These are phyloP conservation scores for Apiotrichum sp. DNA, from an alignment of 1,284 basidiomycete species.

Conservation along the genomic window DNA sequence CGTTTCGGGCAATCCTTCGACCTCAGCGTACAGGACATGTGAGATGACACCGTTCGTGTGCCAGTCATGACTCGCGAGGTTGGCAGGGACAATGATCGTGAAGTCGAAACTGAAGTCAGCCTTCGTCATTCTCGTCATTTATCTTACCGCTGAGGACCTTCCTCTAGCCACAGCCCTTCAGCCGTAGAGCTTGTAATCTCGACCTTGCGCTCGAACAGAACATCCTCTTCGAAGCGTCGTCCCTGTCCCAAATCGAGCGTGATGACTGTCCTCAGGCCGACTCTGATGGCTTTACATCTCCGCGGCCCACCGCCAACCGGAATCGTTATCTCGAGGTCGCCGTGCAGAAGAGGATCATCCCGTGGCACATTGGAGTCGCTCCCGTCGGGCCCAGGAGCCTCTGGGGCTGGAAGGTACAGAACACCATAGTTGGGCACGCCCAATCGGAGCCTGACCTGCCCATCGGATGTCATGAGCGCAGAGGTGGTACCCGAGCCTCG, in stretches of 20 bases:
- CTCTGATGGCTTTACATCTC: conserved; percentile 13
- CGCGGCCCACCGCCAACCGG: not conserved
- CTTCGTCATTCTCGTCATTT: not conserved
- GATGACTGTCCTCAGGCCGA: conserved; percentile 12
- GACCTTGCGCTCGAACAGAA: conserved; percentile 19
- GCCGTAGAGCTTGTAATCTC: conserved; percentile 18
- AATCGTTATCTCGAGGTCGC: conserved; percentile 13
- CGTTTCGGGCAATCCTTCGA: conserved; percentile 19
- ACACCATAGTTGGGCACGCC: conserved; percentile 11
- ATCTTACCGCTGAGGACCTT: conserved; percentile 22
- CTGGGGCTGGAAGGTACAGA: conserved; percentile 8
- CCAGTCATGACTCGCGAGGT: conserved; percentile 28
- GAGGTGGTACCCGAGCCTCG: not conserved
- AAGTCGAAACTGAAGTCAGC: conserved; percentile 7
- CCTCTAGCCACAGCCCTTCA: conserved; percentile 23
- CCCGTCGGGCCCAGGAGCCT: not conserved
- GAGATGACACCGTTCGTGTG: conserved; percentile 25
- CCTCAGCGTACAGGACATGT: conserved; percentile 24
- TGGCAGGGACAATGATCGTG: conserved; percentile 23
- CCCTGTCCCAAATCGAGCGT: conserved; percentile 13
- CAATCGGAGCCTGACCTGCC: not conserved
- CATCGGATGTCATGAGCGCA: not conserved
- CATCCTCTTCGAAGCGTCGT: conserved; percentile 12
- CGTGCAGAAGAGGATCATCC: conserved; percentile 11
- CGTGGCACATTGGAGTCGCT: conserved; percentile 5